Base-by-base conservation (phyloP, 2,329 filamentous ascomycete genomes). In the Dothistroma septosporum region DNA sequence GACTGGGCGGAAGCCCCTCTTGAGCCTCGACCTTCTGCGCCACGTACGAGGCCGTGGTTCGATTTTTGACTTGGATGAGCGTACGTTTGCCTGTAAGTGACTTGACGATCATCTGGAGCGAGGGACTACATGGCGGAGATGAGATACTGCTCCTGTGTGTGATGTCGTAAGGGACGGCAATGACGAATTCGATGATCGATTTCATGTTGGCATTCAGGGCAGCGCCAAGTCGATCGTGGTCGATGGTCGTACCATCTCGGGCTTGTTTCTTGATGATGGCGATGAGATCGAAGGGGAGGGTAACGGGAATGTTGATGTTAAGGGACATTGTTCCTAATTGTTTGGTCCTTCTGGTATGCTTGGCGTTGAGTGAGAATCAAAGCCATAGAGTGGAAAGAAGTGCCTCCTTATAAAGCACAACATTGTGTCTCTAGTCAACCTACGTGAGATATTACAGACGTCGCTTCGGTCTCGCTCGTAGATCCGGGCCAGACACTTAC, bases 301-400 rank as follows among this genome's bases (percentile, higher is more conserved):
- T 50, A 21, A 50, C 47, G 47, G 28, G 47, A 50, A 50, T 50
- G n/a, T 50, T 31, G 47, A 50, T 44, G 37, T 44, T 44, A 16
- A 44, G 7, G 11, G 11, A 44, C 37, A 44, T 44, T 9, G 33
- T 35, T 35, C 32, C 12, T 9, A 14, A 35, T 10, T 4, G 33
- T 9, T 2, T 35, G 33, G 33, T n/a, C n/a, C n/a, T n/a, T n/a
- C n/a, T n/a, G n/a, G n/a, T n/a, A n/a, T n/a, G n/a, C n/a, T n/a
- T n/a, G n/a, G n/a, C n/a, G n/a, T n/a, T n/a, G n/a, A n/a, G n/a
- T n/a, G n/a, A n/a, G n/a, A n/a, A n/a, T n/a, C n/a, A n/a, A 10
- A 10, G 33, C 33, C 14, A 35, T 14, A 35, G 33, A 10, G 33
- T 35, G 33, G 33, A 35, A 35, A n/a, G n/a, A n/a, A n/a, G n/a